Evolutionary conservation across 148 eudicot species (phyloP), one percentile per base, ranked within the genome.

Genomic region (Chenopodium quinoa): DNA sequence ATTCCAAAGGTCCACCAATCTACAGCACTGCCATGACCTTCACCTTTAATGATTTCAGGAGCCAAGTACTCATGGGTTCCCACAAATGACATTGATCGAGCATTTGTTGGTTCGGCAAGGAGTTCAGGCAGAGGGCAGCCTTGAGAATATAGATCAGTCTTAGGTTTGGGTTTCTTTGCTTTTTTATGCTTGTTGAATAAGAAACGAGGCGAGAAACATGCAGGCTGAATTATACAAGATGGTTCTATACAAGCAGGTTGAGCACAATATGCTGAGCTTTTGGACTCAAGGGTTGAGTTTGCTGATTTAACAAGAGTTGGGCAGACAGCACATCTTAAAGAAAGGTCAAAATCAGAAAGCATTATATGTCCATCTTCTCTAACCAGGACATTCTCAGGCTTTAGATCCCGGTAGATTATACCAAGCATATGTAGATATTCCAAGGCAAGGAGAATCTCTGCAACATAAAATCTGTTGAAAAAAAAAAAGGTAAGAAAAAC

Each of bases 1-100:
- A 95, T 90, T 70, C 98, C 98, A 40, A 95, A 90, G 1, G 97
- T 93, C 98, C 98, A 95, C 98, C 98, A 95, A 86, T 95, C 98
- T 7, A 95, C 98, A 12, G 98, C 98, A 72, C 96, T 92, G 4
- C 98, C 98, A 31, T 95, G 98, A 23, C 98, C 98, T 83, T 95
- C 98, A 0, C 96, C 98, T 80, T 93, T 95, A 54, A 94, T 87
- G 73, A 94, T 94, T 79, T 94, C 98, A 1, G 98, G 98, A 0
- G 98, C 98, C 66, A 94, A 78, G 82, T 94, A 95, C 86, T 93
- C 98, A 34, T 93, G 98, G 69, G 98, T 95, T 60, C 98, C 98
- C 20, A 95, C 98, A 32, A 95, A 95, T 22, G 98, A 95, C 98
- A 95, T 95, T 8, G 98, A 95, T 22, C 99, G 86, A 47, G 99